Percentiles rank a stretch among this genome's conserved stretches.
These are phyloP conservation scores for Yamadazyma triangularis DNA, from an alignment of 1,139 yeast genomes.

Conservation along the genomic window DNA sequence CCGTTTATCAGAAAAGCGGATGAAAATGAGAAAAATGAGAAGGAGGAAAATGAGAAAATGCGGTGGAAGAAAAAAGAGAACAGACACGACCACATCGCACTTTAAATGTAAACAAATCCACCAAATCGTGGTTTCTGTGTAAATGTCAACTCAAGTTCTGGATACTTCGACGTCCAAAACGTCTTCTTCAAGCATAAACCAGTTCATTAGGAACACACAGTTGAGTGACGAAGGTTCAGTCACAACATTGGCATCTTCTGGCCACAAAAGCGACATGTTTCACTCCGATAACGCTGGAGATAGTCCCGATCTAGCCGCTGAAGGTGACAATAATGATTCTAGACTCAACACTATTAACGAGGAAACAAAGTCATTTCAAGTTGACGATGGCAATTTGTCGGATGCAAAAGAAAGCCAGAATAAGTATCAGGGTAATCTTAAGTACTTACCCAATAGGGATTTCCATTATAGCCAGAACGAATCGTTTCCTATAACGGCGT, in stretches of 20 bases:
- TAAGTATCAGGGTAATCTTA: conserved; percentile 29
- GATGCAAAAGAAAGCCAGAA: conserved; percentile 6
- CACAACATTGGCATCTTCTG: neutral
- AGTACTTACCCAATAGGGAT: conserved; percentile 30
- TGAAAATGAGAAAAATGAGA: no score
- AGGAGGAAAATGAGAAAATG: no score
- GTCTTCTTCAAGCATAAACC: conserved; percentile 9
- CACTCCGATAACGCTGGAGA: no score
- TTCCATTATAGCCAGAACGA: conserved; percentile 21
- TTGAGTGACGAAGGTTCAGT: conserved; percentile 6
- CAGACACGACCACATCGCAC: no score
- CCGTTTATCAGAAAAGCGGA: no score
- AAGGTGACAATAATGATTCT: conserved; percentile 1
- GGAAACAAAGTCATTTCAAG: conserved; percentile 3
- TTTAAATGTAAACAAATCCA: no score
- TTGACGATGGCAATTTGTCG: conserved; percentile 10
- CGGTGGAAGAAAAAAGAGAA: no score
- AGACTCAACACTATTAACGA: conserved; percentile 8
- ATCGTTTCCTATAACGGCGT: conserved; percentile 6
- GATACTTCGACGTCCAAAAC: conserved; percentile 11
- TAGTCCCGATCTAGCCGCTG: neutral
- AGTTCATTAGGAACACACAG: conserved; percentile 9
- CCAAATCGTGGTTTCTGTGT: no score
- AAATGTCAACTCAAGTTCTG: conserved; percentile 11
- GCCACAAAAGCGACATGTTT: neutral